Evolutionary conservation across 495 filamentous ascomycete genomes (phyloP).

Genomic region (Opeltia flavorubescens): DNA sequence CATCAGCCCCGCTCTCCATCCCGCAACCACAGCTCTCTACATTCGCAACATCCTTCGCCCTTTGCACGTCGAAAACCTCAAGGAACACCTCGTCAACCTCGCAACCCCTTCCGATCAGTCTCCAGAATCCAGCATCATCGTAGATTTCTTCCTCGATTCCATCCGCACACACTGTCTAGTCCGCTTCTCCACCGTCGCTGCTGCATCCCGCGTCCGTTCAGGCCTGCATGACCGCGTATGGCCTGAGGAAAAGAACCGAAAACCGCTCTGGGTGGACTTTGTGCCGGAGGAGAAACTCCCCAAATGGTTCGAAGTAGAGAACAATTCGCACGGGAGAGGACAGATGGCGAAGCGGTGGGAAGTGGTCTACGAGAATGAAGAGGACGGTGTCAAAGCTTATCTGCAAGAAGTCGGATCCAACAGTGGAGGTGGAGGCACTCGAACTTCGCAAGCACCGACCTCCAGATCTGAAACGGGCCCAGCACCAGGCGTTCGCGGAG

Average conservation of each 20-base stretch:
- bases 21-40: slow-evolving; percentile 75
- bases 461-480: slow-evolving; percentile 15
- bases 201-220: slow-evolving; percentile 66
- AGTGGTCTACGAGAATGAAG: slow-evolving; percentile 49
- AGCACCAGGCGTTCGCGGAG: slow-evolving; percentile 8
- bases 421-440: slow-evolving; percentile 14
- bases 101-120: slow-evolving; percentile 42
- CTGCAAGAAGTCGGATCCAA: slow-evolving; percentile 34
- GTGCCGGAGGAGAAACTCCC: slow-evolving; percentile 59
- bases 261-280: slow-evolving; percentile 81
- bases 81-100: slow-evolving; percentile 50
- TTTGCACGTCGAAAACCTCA: slow-evolving; percentile 48
- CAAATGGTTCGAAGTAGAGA: slow-evolving; percentile 63
- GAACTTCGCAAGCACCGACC: slow-evolving; percentile 15
- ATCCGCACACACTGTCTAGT: slow-evolving; percentile 84
- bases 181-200: slow-evolving; percentile 47
- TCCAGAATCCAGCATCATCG: slow-evolving; percentile 38
- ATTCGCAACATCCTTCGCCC: slow-evolving; percentile 87
- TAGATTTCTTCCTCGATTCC: slow-evolving; percentile 62
- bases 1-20: slow-evolving; percentile 59
- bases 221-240: slow-evolving; percentile 65
- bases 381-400: slow-evolving; percentile 40
- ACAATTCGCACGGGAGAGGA: slow-evolving; percentile 33
- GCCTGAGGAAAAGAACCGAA: slow-evolving; percentile 76
- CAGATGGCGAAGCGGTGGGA: slow-evolving; percentile 46